Evolutionary conservation across 2,329 filamentous ascomycete species (phyloP).

Genomic region (Ophiostoma pallidulum): DNA sequence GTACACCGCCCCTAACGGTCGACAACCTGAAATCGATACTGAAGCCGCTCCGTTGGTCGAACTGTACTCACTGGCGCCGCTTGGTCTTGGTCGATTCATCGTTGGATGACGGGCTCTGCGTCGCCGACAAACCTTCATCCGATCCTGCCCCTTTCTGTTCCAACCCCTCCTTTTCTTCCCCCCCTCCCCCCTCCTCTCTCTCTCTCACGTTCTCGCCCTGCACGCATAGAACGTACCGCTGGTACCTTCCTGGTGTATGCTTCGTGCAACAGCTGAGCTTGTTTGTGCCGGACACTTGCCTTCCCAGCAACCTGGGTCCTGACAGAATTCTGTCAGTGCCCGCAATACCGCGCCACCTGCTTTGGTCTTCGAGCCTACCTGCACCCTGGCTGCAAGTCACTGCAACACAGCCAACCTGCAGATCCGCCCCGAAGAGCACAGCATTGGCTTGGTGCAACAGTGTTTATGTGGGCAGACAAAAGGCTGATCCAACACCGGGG

Average conservation of each 20-base stretch:
- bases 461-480: not conserved
- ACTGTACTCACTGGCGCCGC: not conserved
- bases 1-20: conserved; percentile 3
- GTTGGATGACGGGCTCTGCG: too few relatives aligned
- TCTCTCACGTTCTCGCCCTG: too few relatives aligned
- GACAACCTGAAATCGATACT: conserved; percentile 1
- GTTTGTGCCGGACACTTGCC: not conserved
- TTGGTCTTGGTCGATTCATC: not conserved
- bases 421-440: not conserved
- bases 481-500: too few relatives aligned
- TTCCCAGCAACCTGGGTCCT: too few relatives aligned
- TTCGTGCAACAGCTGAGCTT: not conserved
- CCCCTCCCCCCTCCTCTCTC: too few relatives aligned
- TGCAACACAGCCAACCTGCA: not conserved
- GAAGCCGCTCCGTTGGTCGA: not conserved
- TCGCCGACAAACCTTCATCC: too few relatives aligned
- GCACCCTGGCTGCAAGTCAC: not conserved
- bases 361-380: not conserved
- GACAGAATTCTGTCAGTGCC: too few relatives aligned
- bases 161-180: too few relatives aligned
- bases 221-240: too few relatives aligned
- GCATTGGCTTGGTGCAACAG: conserved; percentile 2
- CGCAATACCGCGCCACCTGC: not conserved
- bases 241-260: too few relatives aligned
- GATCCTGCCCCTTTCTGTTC: too few relatives aligned